These are phyloP conservation scores for Curvularia sp. DNA, from an alignment of 2,329 filamentous ascomycete species.

Conservation along the genomic window DNA sequence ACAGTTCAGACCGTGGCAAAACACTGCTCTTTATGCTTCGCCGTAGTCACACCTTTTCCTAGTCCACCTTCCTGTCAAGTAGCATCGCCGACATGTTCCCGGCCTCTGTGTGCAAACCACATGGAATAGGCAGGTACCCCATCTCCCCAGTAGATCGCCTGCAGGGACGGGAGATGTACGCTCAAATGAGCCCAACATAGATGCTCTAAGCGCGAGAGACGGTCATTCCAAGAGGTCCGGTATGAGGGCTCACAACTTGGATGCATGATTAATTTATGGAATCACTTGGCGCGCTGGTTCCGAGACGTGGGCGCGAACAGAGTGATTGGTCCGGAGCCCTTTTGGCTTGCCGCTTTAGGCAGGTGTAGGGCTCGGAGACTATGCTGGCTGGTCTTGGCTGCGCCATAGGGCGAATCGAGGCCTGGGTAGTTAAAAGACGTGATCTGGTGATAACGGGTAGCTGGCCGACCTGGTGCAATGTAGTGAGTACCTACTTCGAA, in stretches of 20 bases:
- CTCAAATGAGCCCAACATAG: conserved; percentile 17
- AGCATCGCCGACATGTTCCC: conserved; percentile 14
- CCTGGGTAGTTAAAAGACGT: conserved; percentile 10
- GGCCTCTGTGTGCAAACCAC: conserved; percentile 14
- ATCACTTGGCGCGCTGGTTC: conserved; percentile 30
- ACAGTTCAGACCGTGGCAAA: conserved; percentile 1
- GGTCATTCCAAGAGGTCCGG: conserved; percentile 17
- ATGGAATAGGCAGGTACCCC: conserved; percentile 37
- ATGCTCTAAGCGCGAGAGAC: conserved; percentile 33
- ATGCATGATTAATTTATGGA: conserved; percentile 40
- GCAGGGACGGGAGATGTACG: conserved; percentile 33
- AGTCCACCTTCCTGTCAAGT: conserved; percentile 35
- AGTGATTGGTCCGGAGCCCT: conserved; percentile 30
- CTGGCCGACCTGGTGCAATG: conserved; percentile 19
- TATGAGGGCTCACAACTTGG: conserved; percentile 19
- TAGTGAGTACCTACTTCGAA: conserved; percentile 18
- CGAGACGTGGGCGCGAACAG: conserved; percentile 8
- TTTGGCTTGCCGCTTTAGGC: conserved; percentile 11
- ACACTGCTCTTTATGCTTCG: conserved; percentile 25
- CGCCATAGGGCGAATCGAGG: conserved; percentile 22
- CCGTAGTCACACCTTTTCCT: not conserved
- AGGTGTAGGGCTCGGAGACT: conserved; percentile 15
- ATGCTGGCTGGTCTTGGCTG: conserved; percentile 15
- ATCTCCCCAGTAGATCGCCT: conserved; percentile 16
- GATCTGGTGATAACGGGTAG: conserved; percentile 24